These are phyloP conservation scores for Boletus vermiculosoides DNA, from an alignment of 768 basidiomycete genomes.

Conservation along the genomic window DNA sequence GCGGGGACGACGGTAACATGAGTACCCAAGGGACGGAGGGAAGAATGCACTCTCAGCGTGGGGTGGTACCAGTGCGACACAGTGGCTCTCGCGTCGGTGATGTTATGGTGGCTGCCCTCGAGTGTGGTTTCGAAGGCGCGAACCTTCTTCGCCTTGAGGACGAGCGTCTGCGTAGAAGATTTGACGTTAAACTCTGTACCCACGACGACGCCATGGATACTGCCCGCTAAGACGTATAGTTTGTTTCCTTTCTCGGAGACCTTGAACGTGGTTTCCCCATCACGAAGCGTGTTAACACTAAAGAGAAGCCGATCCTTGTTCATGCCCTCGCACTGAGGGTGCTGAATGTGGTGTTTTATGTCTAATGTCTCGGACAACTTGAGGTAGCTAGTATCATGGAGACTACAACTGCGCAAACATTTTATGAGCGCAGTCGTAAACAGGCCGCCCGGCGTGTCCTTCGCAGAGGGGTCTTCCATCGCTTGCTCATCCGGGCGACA, in stretches of 20 bases:
- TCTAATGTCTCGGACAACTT: constrained; percentile 12
- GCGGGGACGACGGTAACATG: constrained; percentile 8
- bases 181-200: constrained; percentile 15
- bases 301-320: constrained; percentile 19
- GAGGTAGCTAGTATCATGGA: constrained; percentile 17
- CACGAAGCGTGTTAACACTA: constrained; percentile 15
- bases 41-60: constrained; percentile 8
- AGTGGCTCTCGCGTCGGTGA: constrained; percentile 7
- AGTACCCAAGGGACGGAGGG: neutral
- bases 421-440: constrained; percentile 22
- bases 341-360: constrained; percentile 3
- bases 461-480: constrained; percentile 7
- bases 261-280: constrained; percentile 16
- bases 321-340: constrained; percentile 22
- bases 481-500: constrained; percentile 17
- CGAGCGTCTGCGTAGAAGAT: neutral
- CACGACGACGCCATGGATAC: constrained; percentile 15
- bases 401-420: constrained; percentile 3
- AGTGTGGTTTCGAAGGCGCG: constrained; percentile 14
- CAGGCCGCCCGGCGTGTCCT: constrained; percentile 13
- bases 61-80: constrained; percentile 15
- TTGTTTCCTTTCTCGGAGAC: constrained; percentile 4
- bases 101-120: constrained; percentile 3
- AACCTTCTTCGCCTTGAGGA: constrained; percentile 16
- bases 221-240: constrained; percentile 17